Evolutionary conservation across 768 basidiomycete genomes (phyloP).

Genomic region (Tylopilus rubrobrunneus): DNA sequence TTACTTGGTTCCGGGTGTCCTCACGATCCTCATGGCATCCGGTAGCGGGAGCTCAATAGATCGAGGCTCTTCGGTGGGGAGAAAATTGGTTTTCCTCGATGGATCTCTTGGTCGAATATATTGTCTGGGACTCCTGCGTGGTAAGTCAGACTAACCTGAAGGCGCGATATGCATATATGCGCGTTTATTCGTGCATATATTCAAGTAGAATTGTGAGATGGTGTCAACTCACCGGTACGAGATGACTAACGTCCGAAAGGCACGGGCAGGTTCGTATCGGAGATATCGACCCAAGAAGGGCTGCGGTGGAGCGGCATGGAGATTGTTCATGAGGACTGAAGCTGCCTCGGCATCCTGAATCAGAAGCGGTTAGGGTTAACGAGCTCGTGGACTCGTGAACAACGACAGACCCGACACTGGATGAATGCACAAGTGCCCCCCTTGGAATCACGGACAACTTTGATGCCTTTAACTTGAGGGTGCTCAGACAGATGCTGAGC

Average conservation of each 20-base stretch:
- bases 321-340: constrained; percentile 51
- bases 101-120: constrained; percentile 17
- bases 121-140: constrained; percentile 19
- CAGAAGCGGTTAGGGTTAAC: not conserved
- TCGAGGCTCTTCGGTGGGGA: constrained; percentile 19
- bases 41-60: constrained; percentile 48
- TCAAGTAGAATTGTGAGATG: not conserved
- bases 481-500: constrained; percentile 64
- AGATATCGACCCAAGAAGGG: constrained; percentile 69
- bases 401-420: constrained; percentile 66
- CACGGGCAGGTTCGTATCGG: constrained; percentile 76
- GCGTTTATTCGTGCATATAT: constrained; percentile 14
- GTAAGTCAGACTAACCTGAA: constrained; percentile 7
- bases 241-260: constrained; percentile 67
- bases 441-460: constrained; percentile 69
- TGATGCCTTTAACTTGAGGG: constrained; percentile 61
- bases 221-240: constrained; percentile 58
- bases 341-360: constrained; percentile 56
- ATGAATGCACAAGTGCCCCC: constrained; percentile 83
- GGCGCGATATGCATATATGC: constrained; percentile 20
- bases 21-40: constrained; percentile 58
- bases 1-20: constrained; percentile 51
- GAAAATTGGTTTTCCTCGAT: constrained; percentile 12
- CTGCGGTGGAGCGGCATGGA: constrained; percentile 52
- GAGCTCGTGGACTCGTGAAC: not conserved